Evolutionary conservation across 1,284 basidiomycete species (phyloP).

Genomic region (Austroboletus niveus): DNA sequence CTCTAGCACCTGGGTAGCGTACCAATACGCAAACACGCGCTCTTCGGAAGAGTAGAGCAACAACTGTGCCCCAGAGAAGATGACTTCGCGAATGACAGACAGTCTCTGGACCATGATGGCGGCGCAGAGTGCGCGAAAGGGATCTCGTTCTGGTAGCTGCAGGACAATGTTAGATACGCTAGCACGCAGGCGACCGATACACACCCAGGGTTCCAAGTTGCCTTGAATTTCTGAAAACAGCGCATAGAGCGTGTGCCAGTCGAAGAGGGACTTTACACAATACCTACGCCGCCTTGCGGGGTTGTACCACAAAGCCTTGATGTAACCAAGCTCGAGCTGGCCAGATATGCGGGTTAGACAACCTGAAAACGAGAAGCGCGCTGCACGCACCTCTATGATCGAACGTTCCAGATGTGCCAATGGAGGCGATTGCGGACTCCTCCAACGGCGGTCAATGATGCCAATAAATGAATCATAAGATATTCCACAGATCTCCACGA

Average conservation of each 20-base stretch:
- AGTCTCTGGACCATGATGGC: constrained; percentile 59
- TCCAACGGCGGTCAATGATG: constrained; percentile 40
- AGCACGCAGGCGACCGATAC: constrained; percentile 5
- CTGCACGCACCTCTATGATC: constrained; percentile 49
- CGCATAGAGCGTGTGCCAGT: constrained; percentile 64
- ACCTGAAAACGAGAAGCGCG: constrained; percentile 5
- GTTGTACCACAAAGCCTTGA: constrained; percentile 64
- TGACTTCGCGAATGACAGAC: constrained; percentile 60
- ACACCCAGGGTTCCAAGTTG: constrained; percentile 35
- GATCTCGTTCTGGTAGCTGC: constrained; percentile 24
- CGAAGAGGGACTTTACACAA: constrained; percentile 57
- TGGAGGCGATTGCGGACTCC: constrained; percentile 32
- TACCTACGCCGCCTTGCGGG: constrained; percentile 63
- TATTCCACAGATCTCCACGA: constrained; percentile 58
- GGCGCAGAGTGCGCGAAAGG: constrained; percentile 39
- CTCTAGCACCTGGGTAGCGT: constrained; percentile 53
- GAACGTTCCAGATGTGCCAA: constrained; percentile 50
- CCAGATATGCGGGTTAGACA: background rate
- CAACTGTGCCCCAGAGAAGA: constrained; percentile 75
- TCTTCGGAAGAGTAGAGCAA: constrained; percentile 71
- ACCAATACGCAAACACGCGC: constrained; percentile 73
- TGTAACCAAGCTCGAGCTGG: constrained; percentile 57
- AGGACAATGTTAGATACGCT: constrained; percentile 5
- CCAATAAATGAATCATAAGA: constrained; percentile 45
- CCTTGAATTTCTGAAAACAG: constrained; percentile 38